Evolutionary conservation across 148 eudicot genomes (phyloP), one percentile per base, ranked within the genome.

Genomic region (Vaccinium darrowii): DNA sequence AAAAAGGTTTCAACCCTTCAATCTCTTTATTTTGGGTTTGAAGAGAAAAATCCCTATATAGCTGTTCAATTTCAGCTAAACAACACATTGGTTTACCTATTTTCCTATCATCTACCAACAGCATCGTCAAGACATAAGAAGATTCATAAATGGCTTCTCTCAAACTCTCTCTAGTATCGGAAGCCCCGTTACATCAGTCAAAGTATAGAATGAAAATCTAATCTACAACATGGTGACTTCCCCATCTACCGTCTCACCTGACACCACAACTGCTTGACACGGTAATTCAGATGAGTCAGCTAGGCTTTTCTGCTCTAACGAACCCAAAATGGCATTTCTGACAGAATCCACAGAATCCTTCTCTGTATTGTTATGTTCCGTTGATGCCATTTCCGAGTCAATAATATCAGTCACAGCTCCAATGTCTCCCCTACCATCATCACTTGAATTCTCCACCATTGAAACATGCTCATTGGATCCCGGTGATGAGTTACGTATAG

Each of bases 161-260:
- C 72, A 56, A 71, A 72, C 50, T 7, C 63, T 58, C 80, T 81
- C 36, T 50, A n/a, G 73, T 75, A 83, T 21, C 10, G 10, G 76
- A 47, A 81, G 76, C 84, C 73, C 47, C 80, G 47, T 47, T 15
- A 67, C 79, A 85, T 71, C 69, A 81, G 69, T 71, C 78, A 50
- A 85, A 80, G 51, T 84, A 53, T 53, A 52, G 87, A 13, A 80
- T 76, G 62, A 75, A 82, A 60, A 82, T 65, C 81, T 67, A 82
- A 81, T 62, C 81, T 62, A 82, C 50, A 25, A 78, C 77, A 43
- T 43, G 77, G 62, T 21, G 12, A 82, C 52, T 82, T 23, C 75
- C 60, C 84, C 87, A 15, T 81, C 78, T 60, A 72, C 49, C 5
- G 52, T 51, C 12, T 80, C 78, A 74, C 60, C 72, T 11, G 75